Percentiles rank a stretch among this genome's conserved stretches.
Conservation (phyloP, 768 basidiomycete species). For the Lactifluus echinatus region DNA sequence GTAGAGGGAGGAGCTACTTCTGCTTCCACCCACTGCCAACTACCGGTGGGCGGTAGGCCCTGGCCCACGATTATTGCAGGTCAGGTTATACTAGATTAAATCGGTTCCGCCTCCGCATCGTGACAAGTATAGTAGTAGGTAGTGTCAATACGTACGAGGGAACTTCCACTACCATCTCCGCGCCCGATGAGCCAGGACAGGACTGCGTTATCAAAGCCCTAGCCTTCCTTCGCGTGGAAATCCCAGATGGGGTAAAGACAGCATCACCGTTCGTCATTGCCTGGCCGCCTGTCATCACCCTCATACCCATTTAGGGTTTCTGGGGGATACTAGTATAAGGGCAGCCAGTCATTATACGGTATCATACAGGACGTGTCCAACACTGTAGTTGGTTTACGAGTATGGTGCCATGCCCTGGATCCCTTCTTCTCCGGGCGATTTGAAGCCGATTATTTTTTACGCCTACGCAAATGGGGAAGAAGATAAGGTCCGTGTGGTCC, state of each 20-base stretch:
- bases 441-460: background rate
- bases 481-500: background rate
- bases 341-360: background rate
- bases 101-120: conserved; percentile 1
- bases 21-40: background rate
- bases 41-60: too few relatives aligned
- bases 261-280: background rate
- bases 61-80: conserved; percentile 2
- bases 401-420: background rate
- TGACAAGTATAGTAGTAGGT: background rate
- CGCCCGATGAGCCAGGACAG: background rate
- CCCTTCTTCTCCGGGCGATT: background rate
- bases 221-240: background rate
- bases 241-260: background rate
- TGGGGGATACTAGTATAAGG: background rate
- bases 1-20: background rate
- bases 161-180: background rate
- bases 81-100: conserved; percentile 4
- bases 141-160: background rate
- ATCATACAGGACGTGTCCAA: background rate
- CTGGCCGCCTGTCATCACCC: background rate
- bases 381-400: background rate
- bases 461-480: conserved; percentile 4
- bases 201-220: background rate
- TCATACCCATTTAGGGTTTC: background rate